Evolutionary conservation across 2,329 filamentous ascomycete species (phyloP).

Genomic region (Aspergillus sp.): DNA sequence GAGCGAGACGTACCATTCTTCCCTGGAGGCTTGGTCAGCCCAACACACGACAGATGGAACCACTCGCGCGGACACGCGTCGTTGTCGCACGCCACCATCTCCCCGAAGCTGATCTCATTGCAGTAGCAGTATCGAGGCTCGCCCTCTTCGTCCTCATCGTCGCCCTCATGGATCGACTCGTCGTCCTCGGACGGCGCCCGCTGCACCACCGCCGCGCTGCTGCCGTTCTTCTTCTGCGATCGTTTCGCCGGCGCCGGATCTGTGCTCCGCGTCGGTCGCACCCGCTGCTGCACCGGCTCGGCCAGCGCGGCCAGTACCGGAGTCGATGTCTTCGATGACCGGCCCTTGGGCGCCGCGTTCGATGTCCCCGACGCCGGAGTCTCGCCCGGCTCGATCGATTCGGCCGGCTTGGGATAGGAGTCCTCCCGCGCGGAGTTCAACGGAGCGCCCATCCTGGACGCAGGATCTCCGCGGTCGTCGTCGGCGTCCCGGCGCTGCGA

Average conservation of each 20-base stretch:
- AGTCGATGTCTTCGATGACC: constrained; percentile 42
- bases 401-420: constrained; percentile 28
- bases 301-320: constrained; percentile 37
- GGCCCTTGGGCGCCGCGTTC: constrained; percentile 28
- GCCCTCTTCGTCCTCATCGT: constrained; percentile 64
- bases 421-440: constrained; percentile 37
- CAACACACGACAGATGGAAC: constrained; percentile 82
- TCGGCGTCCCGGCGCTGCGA: constrained; percentile 29
- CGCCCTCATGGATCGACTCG: constrained; percentile 48
- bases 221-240: constrained; percentile 33
- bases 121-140: constrained; percentile 79
- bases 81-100: constrained; percentile 80
- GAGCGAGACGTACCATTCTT: constrained; percentile 63
- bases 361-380: constrained; percentile 14
- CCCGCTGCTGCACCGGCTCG: constrained; percentile 32
- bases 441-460: constrained; percentile 17
- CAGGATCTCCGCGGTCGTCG: constrained; percentile 20
- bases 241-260: constrained; percentile 35
- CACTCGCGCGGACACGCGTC: constrained; percentile 72
- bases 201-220: constrained; percentile 22
- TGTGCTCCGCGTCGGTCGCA: constrained; percentile 35
- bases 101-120: constrained; percentile 75
- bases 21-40: constrained; percentile 73
- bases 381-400: constrained; percentile 36
- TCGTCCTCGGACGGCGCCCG: constrained; percentile 39